Evolutionary conservation across 805 yeast species (phyloP), one percentile per base, ranked within the genome.

Genomic region (Cyberlindnera americana): DNA sequence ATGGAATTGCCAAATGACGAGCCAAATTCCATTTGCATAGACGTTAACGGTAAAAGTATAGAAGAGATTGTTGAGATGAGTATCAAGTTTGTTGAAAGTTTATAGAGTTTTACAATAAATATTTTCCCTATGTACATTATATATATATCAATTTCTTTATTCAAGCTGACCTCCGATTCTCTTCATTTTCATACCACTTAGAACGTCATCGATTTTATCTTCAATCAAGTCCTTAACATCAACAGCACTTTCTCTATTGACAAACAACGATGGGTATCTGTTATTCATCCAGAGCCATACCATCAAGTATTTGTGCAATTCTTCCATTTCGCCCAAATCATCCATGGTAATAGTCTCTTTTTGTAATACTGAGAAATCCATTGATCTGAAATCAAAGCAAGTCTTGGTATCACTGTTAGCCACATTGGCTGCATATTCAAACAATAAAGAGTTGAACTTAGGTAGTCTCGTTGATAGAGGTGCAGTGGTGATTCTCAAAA

Each of bases 201-300:
- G 48, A 29, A 62, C 60, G 33, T 61, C 66, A 43, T 67, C 69
- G 27, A 69, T 69, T 30, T 61, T 61, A 45, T 64, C 51, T 44
- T 90, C 96, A 37, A 88, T 77, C 44, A 85, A 62, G 21, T 75
- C 65, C 56, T 84, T 84, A 51, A 87, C 60, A 40, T 83, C 85
- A 18, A 61, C 58, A 0, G 95, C 95, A 33, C 87, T 74, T 43
- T 81, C 85, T 13, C 78, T 68, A 59, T 88, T 96, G 14, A 83
- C 75, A 51, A 89, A 86, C 36, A 78, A 71, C 22, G 82, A 78
- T 1, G 97, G 95, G 67, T 83, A 91, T 53, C 97, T 68, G 58
- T 86, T 90, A 39, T 85, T 73, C 46, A 91, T 67, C 99, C 99
- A 91, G 56, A 87, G 66, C 55, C 77, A 91, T 6, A 85, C 62